Evolutionary conservation across 2,329 filamentous ascomycete species (phyloP).

Genomic region (Aspergillus sp.): DNA sequence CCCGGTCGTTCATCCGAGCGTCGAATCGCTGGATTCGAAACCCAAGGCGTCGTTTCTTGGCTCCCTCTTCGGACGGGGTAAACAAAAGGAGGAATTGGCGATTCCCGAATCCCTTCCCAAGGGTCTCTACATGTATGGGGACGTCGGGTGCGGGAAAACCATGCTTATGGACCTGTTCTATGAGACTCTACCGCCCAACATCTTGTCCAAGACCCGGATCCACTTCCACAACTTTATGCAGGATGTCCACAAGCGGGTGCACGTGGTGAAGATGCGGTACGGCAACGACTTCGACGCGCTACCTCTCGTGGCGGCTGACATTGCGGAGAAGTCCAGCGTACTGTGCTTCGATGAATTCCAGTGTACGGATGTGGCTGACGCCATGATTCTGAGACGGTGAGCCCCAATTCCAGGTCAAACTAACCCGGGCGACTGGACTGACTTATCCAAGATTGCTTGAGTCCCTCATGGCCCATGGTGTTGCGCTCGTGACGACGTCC

Average conservation of each 20-base stretch:
- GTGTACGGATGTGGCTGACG: slow-evolving; percentile 96
- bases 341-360: slow-evolving; percentile 99
- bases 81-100: slow-evolving; percentile 29
- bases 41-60: slow-evolving; percentile 55
- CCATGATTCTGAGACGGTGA: slow-evolving; percentile 87
- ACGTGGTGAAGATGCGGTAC: slow-evolving; percentile 84
- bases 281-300: slow-evolving; percentile 88
- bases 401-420: slow-evolving; percentile 9
- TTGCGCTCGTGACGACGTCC: slow-evolving; percentile 91
- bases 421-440: background rate
- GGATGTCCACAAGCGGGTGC: slow-evolving; percentile 86
- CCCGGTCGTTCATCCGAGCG: slow-evolving; percentile 71
- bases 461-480: slow-evolving; percentile 91
- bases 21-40: slow-evolving; percentile 64
- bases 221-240: slow-evolving; percentile 99
- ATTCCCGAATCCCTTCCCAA: slow-evolving; percentile 77
- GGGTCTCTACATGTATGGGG: slow-evolving; percentile 91
- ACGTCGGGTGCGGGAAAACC: slow-evolving; percentile 96
- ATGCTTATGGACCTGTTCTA: slow-evolving; percentile 99
- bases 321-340: slow-evolving; percentile 80
- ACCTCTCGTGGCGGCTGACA: slow-evolving; percentile 90
- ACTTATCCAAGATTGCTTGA: slow-evolving; percentile 65
- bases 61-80: slow-evolving; percentile 41
- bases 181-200: slow-evolving; percentile 79
- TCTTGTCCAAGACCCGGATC: slow-evolving; percentile 82